These are phyloP conservation scores for Zasmidium citrigriseum DNA, from an alignment of 2,329 filamentous ascomycete genomes.

Conservation along the genomic window DNA sequence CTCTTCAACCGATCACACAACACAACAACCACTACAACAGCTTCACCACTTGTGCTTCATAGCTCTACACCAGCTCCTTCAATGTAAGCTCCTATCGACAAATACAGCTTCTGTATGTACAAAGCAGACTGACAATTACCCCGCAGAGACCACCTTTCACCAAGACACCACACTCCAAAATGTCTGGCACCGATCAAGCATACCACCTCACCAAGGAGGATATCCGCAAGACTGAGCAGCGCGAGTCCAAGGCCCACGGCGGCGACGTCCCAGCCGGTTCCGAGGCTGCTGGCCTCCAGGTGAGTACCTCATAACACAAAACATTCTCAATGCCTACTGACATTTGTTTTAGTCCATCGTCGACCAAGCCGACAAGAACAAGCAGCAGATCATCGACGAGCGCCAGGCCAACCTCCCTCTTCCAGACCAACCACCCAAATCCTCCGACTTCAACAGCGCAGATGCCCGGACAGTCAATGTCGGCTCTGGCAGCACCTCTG, in stretches of 20 bases:
- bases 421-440: constrained; percentile 72
- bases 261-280: constrained; percentile 48
- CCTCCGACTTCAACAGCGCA: constrained; percentile 76
- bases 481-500: constrained; percentile 58
- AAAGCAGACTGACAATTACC: constrained; percentile 3
- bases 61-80: not conserved
- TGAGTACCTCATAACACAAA: too few relatives aligned
- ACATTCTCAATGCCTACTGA: too few relatives aligned
- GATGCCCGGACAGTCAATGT: constrained; percentile 71
- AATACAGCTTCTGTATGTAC: constrained; percentile 1
- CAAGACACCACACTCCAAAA: constrained; percentile 16
- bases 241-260: constrained; percentile 40
- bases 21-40: not conserved
- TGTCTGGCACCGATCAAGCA: constrained; percentile 40
- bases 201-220: constrained; percentile 53
- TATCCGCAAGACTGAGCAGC: constrained; percentile 50
- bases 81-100: not conserved
- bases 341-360: constrained; percentile 25
- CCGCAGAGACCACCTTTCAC: not conserved
- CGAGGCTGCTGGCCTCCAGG: constrained; percentile 50
- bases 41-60: too few relatives aligned
- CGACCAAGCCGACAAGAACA: constrained; percentile 43
- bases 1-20: not conserved
- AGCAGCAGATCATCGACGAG: constrained; percentile 66
- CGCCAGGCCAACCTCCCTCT: constrained; percentile 73